Evolutionary conservation across 768 basidiomycete genomes (phyloP), one percentile per base, ranked within the genome.

Genomic region (Naganishia randhawae): DNA sequence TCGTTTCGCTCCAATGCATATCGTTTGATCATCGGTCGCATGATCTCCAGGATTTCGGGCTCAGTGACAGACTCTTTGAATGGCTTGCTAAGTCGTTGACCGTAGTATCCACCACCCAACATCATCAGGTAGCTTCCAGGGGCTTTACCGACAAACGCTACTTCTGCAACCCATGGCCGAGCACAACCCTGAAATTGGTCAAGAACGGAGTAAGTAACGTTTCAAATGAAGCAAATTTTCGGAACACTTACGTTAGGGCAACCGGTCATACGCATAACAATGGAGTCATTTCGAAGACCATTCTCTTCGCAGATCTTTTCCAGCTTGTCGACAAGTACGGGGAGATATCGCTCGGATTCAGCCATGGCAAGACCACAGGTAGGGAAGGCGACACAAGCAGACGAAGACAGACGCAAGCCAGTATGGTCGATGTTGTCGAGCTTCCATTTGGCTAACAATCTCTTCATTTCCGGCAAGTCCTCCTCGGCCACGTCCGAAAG

Each of bases 191-290:
- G 22, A 6, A 51, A 66, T 17, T 14, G 39, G 19, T 39, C 39
- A 55, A 64, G 22, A 17, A 27, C 25, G 10, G 17, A 45, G 16
- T 72, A 53, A 54, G 50, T 54, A 16, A 39, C 22, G 4, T 22
- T 27, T n/a, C 25, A 48, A 55, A 3, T 14, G 7, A 33, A 16
- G 27, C n/a, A 32, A 16, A 35, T 29, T 31, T 33, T 11, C 25
- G 35, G 27, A 19, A 7, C 4, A 78, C 67, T 72, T 65, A 71
- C 82, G 73, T 82, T 81, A 16, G 81, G 81, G 72, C 94, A 97
- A 57, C 95, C 95, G 17, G 94, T 97, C 94, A 98, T 97, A 63
- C 95, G 86, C 95, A 99, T 97, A 69, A 97, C 87, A 72, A 98
- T 95, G 2, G 89, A 87, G 80, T 99, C 95, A 77, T 96, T 88